Evolutionary conservation across 1,139 yeast genomes (phyloP), one percentile per base, ranked within the genome.

Genomic region (Pichia sp.): DNA sequence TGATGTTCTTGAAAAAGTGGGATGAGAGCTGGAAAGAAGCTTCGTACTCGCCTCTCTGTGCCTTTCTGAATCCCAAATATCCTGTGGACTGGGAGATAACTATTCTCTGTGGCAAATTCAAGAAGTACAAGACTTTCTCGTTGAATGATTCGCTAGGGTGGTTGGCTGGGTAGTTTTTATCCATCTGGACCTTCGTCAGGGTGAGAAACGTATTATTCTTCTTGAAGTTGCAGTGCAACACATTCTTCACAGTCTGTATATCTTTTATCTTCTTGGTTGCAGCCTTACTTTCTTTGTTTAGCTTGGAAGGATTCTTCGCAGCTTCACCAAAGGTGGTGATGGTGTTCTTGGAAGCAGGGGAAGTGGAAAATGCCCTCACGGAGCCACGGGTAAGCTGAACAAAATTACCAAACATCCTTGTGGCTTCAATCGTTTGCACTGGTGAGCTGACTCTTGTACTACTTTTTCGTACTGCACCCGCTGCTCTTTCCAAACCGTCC

Each of bases 11-110:
- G 72, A 92, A 90, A 75, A 88, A 77, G 61, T 81, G 80, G 8
- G 90, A 75, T 26, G 90, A 76, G 13, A 93, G 87, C 68, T 90
- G 97, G 75, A 87, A 90, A n/a, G 87, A 88, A 1, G 97, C 97
- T 72, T 92, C 98, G 67, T 89, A 89, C 70, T 90, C 96, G 53
- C 95, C 89, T 72, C 97, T 80, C 56, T 86, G 87, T 8, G 88
- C 80, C 67, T 86, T 85, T 66, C 88, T 79, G 71, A 86, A 87
- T 6, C 95, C 95, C 56, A 86, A 73, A 66, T 79, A 80, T 52
- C 95, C 95, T 0, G 92, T 85, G 31, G 86, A 78, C 52, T 88
- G 74, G 45, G 85, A 81, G 53, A 85, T 70, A 62, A 81, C 78
- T 47, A 86, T 84, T 61, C 82, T 87, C 69, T 90, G 95, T 32